These are phyloP conservation scores for Sporothrix schenckii DNA, from an alignment of 2,329 filamentous ascomycete species.

Conservation along the genomic window DNA sequence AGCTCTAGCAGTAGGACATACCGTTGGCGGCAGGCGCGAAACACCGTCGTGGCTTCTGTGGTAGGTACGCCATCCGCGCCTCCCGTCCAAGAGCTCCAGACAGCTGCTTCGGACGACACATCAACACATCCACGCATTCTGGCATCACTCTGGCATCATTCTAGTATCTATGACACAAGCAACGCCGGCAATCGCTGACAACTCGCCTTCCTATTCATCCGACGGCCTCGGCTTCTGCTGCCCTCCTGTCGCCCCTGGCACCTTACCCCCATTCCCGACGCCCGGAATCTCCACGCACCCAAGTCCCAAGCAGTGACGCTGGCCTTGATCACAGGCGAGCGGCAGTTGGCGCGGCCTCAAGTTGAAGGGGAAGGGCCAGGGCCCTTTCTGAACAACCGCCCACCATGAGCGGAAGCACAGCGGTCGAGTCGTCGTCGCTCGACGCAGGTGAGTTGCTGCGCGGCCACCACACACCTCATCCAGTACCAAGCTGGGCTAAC, in stretches of 20 bases:
- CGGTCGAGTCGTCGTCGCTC: constrained; percentile 34
- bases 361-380: neutral
- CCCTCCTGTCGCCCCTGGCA: neutral
- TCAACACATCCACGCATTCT: neutral
- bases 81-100: constrained; percentile 8
- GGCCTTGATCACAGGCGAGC: constrained; percentile 5
- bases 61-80: constrained; percentile 17
- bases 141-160: neutral
- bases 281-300: neutral
- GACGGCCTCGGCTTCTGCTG: neutral
- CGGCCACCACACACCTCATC: neutral
- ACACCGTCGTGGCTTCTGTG: constrained; percentile 27
- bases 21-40: constrained; percentile 16
- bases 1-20: neutral
- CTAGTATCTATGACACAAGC: neutral
- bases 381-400: constrained; percentile 1
- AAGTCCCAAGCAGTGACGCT: neutral
- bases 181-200: neutral
- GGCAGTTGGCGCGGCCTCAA: constrained; percentile 23
- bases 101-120: constrained; percentile 20
- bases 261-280: neutral
- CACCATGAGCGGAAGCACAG: constrained; percentile 33
- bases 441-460: constrained; percentile 34
- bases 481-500: neutral
- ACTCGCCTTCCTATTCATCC: neutral